These are phyloP conservation scores for Aspergillus texensis DNA, from an alignment of 2,329 filamentous ascomycete species.

Conservation along the genomic window DNA sequence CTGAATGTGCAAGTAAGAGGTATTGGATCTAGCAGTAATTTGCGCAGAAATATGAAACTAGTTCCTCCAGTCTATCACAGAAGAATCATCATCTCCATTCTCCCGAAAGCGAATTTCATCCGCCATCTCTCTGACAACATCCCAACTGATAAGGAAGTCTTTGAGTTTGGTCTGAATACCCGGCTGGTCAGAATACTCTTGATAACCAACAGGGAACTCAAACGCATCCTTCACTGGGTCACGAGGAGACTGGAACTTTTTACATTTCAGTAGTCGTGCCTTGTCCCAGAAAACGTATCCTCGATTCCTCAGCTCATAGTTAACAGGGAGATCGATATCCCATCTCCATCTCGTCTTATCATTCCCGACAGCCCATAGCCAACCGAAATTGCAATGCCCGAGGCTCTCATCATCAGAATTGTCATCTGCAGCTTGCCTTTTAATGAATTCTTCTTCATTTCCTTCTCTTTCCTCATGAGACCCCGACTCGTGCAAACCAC, in stretches of 20 bases:
- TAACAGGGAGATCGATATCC: background rate
- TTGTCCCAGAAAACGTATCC: background rate
- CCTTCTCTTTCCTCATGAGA: background rate
- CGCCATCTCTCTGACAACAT: rapidly evolving
- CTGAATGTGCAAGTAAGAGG: too few relatives aligned
- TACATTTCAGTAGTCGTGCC: background rate
- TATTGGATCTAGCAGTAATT: too few relatives aligned
- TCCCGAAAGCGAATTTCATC: background rate
- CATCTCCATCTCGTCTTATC: background rate
- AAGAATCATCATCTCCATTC: rapidly evolving
- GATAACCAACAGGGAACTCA: background rate
- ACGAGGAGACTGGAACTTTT: background rate
- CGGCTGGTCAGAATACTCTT: background rate
- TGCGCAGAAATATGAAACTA: background rate
- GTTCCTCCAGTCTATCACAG: background rate
- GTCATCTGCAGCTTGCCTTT: background rate
- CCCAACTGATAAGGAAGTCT: rapidly evolving
- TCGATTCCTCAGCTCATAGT: background rate
- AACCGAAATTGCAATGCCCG: background rate
- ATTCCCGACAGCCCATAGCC: background rate
- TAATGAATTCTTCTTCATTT: background rate
- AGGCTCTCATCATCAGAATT: background rate
- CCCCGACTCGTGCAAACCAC: background rate
- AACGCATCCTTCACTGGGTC: background rate
- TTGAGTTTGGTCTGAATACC: background rate